A percentile compares a stretch with the other conserved stretches of the same genome.
phyloP scores from a whole-genome alignment of 345 rosid genomes.

The Bruguiera gymnorhiza region DNA sequence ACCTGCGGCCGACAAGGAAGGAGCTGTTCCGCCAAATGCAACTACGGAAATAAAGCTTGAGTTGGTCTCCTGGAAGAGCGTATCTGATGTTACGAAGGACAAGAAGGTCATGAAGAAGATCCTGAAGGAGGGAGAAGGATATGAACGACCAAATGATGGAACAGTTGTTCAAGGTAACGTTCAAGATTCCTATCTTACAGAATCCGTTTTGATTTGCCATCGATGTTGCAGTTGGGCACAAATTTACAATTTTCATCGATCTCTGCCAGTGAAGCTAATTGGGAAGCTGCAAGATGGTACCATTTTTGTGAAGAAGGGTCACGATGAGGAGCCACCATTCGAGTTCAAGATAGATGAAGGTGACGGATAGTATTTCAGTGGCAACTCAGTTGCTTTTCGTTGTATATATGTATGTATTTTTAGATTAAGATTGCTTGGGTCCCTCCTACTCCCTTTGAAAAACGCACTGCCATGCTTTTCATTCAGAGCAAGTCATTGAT shows the following conservation, averaged over 20 bases:
- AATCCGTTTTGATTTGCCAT: not conserved
- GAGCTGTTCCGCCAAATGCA: conserved; percentile 82
- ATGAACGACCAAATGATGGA: conserved; percentile 83
- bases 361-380: conserved; percentile 6
- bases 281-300: conserved; percentile 87
- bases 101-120: conserved; percentile 76
- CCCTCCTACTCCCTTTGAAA: no score
- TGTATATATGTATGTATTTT: not conserved
- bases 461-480: not conserved
- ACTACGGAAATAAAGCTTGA: conserved; percentile 53
- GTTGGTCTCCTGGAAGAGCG: conserved; percentile 83
- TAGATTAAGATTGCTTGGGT: no score
- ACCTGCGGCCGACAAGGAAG: conserved; percentile 44
- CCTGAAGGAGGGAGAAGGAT: conserved; percentile 84
- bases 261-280: conserved; percentile 66
- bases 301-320: conserved; percentile 71
- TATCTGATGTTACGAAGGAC: conserved; percentile 76
- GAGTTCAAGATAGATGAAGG: conserved; percentile 94
- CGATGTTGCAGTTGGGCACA: not conserved
- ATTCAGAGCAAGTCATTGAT: conserved; percentile 77
- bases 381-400: not conserved
- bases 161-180: conserved; percentile 56
- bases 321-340: conserved; percentile 54
- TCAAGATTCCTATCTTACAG: not conserved
- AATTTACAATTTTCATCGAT: not conserved